These are phyloP conservation scores for Chrysoporthe puriensis DNA, from an alignment of 2,329 filamentous ascomycete species.

Conservation along the genomic window DNA sequence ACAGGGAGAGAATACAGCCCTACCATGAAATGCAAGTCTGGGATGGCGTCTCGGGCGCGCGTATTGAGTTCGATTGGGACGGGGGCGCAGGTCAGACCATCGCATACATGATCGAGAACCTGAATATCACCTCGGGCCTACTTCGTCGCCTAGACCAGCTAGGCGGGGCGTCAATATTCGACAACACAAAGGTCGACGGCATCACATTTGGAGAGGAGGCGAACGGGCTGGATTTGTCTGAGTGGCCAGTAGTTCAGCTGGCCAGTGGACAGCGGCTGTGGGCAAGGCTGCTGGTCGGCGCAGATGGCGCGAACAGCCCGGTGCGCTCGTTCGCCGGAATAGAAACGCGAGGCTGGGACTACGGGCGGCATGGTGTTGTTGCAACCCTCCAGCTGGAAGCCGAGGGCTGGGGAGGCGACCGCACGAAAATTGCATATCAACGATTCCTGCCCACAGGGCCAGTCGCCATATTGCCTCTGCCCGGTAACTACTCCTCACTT, in stretches of 20 bases:
- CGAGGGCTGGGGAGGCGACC: slow-evolving; percentile 56
- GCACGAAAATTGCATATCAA: slow-evolving; percentile 82
- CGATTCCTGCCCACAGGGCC: slow-evolving; percentile 92
- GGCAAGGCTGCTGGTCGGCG: slow-evolving; percentile 85
- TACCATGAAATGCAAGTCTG: slow-evolving; percentile 98
- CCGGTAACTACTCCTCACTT: slow-evolving; percentile 78
- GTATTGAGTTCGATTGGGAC: slow-evolving; percentile 85
- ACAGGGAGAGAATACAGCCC: slow-evolving; percentile 73
- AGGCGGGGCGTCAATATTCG: slow-evolving; percentile 70
- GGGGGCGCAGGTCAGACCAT: slow-evolving; percentile 64
- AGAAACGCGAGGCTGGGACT: slow-evolving; percentile 88
- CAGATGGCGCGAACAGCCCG: slow-evolving; percentile 92
- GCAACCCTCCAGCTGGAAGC: slow-evolving; percentile 79
- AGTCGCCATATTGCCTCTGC: slow-evolving; percentile 87
- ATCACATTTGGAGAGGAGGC: slow-evolving; percentile 75
- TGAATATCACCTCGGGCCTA: slow-evolving; percentile 82
- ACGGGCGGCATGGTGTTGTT: slow-evolving; percentile 86
- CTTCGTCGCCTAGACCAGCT: slow-evolving; percentile 72
- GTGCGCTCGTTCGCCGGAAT: slow-evolving; percentile 90
- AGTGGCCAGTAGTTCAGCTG: slow-evolving; percentile 85
- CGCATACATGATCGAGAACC: slow-evolving; percentile 96
- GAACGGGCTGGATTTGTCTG: slow-evolving; percentile 73
- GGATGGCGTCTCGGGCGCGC: slow-evolving; percentile 88
- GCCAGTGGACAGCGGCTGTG: slow-evolving; percentile 69
- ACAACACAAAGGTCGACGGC: slow-evolving; percentile 75